A percentile compares a stretch with the other conserved stretches of the same genome.
Conservation (phyloP, 2,329 filamentous ascomycete genomes). For the Beauveria pseudobassiana region DNA sequence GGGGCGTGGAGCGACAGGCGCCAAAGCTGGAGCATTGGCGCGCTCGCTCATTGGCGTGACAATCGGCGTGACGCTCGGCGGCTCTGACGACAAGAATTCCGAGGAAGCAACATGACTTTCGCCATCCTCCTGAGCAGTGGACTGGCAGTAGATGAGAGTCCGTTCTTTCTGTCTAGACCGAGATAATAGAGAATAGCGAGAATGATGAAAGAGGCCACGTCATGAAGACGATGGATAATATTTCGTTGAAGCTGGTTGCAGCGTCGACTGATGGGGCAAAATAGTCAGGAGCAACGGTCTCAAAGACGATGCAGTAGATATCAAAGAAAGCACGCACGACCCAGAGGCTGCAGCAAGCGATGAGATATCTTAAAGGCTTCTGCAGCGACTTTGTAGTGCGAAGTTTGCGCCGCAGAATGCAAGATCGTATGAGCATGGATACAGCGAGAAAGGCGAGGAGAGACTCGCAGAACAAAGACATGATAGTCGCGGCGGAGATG, state of each 20-base stretch:
- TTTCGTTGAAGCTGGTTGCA: slow-evolving; percentile 11
- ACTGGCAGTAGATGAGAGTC: slow-evolving; percentile 20
- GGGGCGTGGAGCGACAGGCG: neutral
- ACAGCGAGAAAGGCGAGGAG: neutral
- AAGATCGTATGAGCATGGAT: slow-evolving; percentile 6
- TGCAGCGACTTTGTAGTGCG: neutral
- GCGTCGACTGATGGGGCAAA: neutral
- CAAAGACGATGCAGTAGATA: slow-evolving; percentile 19
- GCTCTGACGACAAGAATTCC: neutral
- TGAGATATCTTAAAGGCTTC: slow-evolving; percentile 15
- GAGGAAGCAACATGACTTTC: slow-evolving; percentile 4
- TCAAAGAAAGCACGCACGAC: slow-evolving; percentile 18
- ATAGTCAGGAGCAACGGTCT: neutral
- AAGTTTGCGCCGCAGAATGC: slow-evolving; percentile 6
- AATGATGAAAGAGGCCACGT: slow-evolving; percentile 19
- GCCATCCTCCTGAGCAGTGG: slow-evolving; percentile 13
- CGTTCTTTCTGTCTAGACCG: slow-evolving; percentile 19
- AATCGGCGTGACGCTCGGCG: neutral
- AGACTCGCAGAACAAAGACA: neutral
- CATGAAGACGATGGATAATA: slow-evolving; percentile 7
- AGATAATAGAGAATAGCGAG: slow-evolving; percentile 20
- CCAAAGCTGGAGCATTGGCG: neutral
- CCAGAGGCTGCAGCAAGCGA: slow-evolving; percentile 19
- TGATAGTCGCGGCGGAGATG: neutral
- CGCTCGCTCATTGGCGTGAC: slow-evolving; percentile 7